These are phyloP conservation scores for Flaveria linearis DNA, from an alignment of 129 eudicot species.

Conservation along the genomic window DNA sequence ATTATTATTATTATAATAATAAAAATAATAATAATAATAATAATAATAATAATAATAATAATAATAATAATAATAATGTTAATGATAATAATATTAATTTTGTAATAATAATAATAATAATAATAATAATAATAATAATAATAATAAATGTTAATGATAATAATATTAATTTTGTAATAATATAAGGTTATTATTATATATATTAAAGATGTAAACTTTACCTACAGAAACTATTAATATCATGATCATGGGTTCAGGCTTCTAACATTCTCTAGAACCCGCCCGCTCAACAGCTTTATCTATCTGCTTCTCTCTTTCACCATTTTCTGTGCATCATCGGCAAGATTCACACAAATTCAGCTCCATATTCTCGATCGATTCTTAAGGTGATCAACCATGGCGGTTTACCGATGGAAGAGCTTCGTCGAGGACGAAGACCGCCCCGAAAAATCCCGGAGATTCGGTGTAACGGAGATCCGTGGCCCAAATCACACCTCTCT, in stretches of 20 bases:
- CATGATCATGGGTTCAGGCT: background rate
- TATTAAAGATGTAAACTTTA: too few relatives aligned
- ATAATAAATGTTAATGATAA: too few relatives aligned
- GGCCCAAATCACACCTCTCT: slow-evolving; percentile 69
- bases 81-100: too few relatives aligned
- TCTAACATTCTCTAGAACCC: slow-evolving; percentile 30
- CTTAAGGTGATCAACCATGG: slow-evolving; percentile 39
- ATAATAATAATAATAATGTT: too few relatives aligned
- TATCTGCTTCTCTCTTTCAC: slow-evolving; percentile 12
- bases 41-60: too few relatives aligned
- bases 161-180: too few relatives aligned
- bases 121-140: too few relatives aligned
- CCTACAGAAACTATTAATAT: too few relatives aligned
- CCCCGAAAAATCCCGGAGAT: slow-evolving; percentile 84
- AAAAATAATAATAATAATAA: too few relatives aligned
- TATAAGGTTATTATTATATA: too few relatives aligned
- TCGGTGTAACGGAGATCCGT: slow-evolving; percentile 87
- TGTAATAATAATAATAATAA: too few relatives aligned
- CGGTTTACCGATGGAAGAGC: slow-evolving; percentile 77
- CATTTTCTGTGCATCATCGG: slow-evolving; percentile 6
- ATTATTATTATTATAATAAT: too few relatives aligned
- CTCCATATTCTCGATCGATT: slow-evolving; percentile 10
- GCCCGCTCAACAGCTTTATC: slow-evolving; percentile 13
- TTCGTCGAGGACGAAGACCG: slow-evolving; percentile 81
- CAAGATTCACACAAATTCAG: slow-evolving; percentile 29